These are phyloP conservation scores for Blastocystis hominis DNA, from an alignment of 352 stramenopile genomes.

Conservation along the genomic window DNA sequence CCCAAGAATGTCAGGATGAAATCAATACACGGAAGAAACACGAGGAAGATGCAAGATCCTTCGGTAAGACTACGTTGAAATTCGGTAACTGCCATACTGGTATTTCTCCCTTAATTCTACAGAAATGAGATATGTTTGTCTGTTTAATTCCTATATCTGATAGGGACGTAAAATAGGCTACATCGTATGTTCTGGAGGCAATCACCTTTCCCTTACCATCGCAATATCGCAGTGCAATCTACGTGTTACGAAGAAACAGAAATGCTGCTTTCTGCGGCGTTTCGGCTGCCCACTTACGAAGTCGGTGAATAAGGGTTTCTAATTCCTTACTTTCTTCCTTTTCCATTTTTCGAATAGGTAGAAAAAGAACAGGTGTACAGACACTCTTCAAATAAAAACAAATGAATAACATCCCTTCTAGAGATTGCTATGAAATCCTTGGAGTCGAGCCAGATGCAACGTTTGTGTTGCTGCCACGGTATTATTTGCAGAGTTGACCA, in stretches of 20 bases:
- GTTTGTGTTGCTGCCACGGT: slow-evolving; percentile 58
- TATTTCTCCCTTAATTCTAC: neutral
- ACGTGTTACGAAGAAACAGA: neutral
- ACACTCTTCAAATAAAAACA: neutral
- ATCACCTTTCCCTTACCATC: neutral
- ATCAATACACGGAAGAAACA: slow-evolving; percentile 89
- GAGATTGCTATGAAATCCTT: slow-evolving; percentile 77
- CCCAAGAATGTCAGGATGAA: slow-evolving; percentile 93
- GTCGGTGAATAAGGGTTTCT: slow-evolving; percentile 19
- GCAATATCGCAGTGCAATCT: slow-evolving; percentile 54
- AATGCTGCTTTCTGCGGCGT: slow-evolving; percentile 19
- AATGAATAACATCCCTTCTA: slow-evolving; percentile 58
- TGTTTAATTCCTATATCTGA: slow-evolving; percentile 23
- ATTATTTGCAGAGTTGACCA: slow-evolving; percentile 62
- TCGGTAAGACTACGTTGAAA: slow-evolving; percentile 26
- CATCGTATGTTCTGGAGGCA: neutral
- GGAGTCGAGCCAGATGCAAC: slow-evolving; percentile 68
- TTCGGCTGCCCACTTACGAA: slow-evolving; percentile 1
- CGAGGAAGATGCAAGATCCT: slow-evolving; percentile 79
- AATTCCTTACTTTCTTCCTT: neutral
- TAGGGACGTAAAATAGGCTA: neutral
- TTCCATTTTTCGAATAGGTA: neutral
- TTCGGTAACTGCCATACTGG: neutral
- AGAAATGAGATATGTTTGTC: slow-evolving; percentile 33
- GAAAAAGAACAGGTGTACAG: neutral